Evolutionary conservation across 768 basidiomycete species (phyloP).

Genomic region (Neoboletus magnificus): DNA sequence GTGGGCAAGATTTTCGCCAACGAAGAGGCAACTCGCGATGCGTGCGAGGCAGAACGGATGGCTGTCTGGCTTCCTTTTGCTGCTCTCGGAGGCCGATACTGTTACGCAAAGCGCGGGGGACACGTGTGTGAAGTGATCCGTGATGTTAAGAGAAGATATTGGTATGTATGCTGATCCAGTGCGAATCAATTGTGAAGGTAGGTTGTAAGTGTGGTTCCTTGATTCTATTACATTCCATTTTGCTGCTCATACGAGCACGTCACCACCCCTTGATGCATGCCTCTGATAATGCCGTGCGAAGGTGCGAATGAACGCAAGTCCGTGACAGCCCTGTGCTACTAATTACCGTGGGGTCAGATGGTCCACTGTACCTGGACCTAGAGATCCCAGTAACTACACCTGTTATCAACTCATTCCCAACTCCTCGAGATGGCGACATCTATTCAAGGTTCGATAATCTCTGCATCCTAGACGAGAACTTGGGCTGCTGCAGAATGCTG

Average conservation of each 20-base stretch:
- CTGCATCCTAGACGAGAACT: neutral
- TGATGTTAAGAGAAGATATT: neutral
- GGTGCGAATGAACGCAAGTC: neutral
- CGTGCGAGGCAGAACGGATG: neutral
- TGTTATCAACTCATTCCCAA: neutral
- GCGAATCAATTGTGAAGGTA: neutral
- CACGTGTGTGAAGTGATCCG: neutral
- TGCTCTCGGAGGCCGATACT: neutral
- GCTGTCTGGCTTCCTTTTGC: neutral
- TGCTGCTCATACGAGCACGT: neutral
- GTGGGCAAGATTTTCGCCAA: neutral
- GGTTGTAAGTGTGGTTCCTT: neutral
- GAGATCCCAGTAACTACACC: neutral
- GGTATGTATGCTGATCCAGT: neutral
- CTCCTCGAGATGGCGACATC: neutral
- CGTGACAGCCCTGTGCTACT: neutral
- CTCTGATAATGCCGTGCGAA: neutral
- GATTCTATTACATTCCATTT: neutral
- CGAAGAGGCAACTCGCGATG: neutral
- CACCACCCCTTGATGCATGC: neutral
- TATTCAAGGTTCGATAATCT: neutral
- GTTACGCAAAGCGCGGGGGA: neutral
- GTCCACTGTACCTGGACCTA: neutral
- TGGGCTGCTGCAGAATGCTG: neutral
- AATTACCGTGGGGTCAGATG: neutral